Evolutionary conservation across 805 yeast genomes (phyloP), one percentile per base, ranked within the genome.

Genomic region (Suhomyces canberraensis): DNA sequence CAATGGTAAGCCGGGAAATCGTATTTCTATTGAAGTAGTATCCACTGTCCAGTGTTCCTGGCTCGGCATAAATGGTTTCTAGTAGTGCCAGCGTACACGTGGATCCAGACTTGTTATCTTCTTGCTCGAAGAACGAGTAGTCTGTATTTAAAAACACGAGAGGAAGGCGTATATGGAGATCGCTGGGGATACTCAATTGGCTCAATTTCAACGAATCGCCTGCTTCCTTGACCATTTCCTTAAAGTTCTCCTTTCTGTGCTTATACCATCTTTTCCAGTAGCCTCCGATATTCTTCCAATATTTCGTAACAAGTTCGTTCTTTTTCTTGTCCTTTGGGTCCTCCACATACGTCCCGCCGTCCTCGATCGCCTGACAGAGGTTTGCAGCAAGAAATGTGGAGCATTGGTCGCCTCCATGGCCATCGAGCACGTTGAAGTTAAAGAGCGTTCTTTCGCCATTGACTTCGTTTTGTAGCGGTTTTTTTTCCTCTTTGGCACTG

Each of bases 331-430:
- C 73, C 59, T 37, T 62, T 5, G 36, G 24, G 16, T 38, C 35
- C 24, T 40, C 37, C 5, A 43, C 34, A 24, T 54, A 51, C 35
- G 56, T 52, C 39, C 65, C 33, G 56, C 69, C 25, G 44, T 49
- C 45, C 79, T 95, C 54, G 75, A 76, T 49, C 58, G 70, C 46
- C 52, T 55, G 37, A 71, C 79, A 46, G 20, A 93, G 66, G 37
- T 78, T 66, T 3, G 69, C 59, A 15, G 71, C 62, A 9, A 90
- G 64, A 50, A 73, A 84, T 16, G 66, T 71, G 31, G 89, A 72
- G 50, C 95, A 86, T 36, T 81, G 80, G 16, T 69, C 71, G 16
- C 96, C 95, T 6, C 98, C 98, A 61, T 93, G 98, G 8, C 98
- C 98, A 61, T 93, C 98, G 58, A 85, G 89, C 1, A 93, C 73